Evolutionary conservation across 352 stramenopile genomes (phyloP), one percentile per base, ranked within the genome.

Genomic region (Pythium dissimile): DNA sequence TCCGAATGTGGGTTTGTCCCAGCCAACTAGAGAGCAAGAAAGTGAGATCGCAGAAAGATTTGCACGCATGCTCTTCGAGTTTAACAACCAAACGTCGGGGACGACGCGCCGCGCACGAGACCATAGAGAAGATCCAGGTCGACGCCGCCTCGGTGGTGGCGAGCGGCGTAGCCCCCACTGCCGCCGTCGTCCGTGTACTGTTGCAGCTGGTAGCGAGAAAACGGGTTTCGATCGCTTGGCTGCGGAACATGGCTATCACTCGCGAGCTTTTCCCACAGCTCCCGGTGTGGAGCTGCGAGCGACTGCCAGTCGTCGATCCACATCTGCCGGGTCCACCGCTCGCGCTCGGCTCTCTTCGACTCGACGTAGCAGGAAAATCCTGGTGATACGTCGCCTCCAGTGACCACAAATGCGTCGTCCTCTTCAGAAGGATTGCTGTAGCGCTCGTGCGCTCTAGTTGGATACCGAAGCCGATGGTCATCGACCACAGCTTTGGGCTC

Each of bases 241-340:
- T n/a, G n/a, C n/a, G n/a, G 10, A 35, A 44, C 10, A 66, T 45
- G 37, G 24, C 42, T 31, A n/a, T 49, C 42, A 30, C 35, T 38
- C 0, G 67, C 68, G 18, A 71, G 60, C 23, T 73, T 60, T 50
- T 76, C 64, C 68, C 68, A 76, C 23, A 73, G 38, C 12, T 41
- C 42, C 6, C 61, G 64, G 28, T 76, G 65, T 0, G 55, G 41
- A 12, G 61, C 47, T 4, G 56, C 21, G 12, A 73, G 44, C 10
- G 64, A 59, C 18, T 54, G 21, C 67, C 67, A 75, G 24, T 73
- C 65, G 3, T 54, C 46, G 5, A 56, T n/a, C 57, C 65, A 72
- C 62, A 66, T 66, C 3, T 46, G 37, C 27, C 30, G 47, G 5
- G 65, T 66, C 65, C 65, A 73, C 21, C 35, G 61, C 21, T 65